These are phyloP conservation scores for Ensete glaucum DNA, from an alignment of 176 grass and related monocot species.

Conservation along the genomic window DNA sequence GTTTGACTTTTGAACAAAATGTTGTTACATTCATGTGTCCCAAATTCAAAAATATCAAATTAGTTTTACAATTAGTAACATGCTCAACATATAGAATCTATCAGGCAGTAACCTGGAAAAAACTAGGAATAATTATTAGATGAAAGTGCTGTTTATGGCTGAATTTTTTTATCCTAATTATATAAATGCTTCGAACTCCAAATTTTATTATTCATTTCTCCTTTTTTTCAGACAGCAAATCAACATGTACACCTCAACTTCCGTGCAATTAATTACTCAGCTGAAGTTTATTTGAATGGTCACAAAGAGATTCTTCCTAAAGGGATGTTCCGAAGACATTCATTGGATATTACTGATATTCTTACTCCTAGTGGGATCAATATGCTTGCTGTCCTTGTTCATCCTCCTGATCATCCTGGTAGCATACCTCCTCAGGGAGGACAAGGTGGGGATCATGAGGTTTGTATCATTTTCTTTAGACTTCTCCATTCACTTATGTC, in stretches of 20 bases:
- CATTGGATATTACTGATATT: conserved; percentile 74
- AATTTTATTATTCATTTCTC: not conserved
- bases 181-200: not conserved
- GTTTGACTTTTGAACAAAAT: not conserved
- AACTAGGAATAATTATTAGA: not conserved
- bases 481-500: not conserved
- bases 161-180: not conserved
- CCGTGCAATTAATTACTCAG: conserved; percentile 92
- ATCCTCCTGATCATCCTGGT: conserved; percentile 94
- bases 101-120: not conserved
- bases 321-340: conserved; percentile 95
- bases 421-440: conserved; percentile 77
- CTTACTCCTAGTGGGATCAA: conserved; percentile 73
- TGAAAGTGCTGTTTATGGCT: not conserved
- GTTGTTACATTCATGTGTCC: not conserved
- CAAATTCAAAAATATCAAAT: not conserved
- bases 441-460: conserved; percentile 94
- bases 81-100: not conserved
- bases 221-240: conserved; percentile 50
- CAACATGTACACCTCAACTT: conserved; percentile 80
- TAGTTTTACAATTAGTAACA: not conserved
- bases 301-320: conserved; percentile 69
- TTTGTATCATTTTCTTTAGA: conserved; percentile 21
- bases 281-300: conserved; percentile 83
- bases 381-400: conserved; percentile 78